Evolutionary conservation across 768 basidiomycete genomes (phyloP), one percentile per base, ranked within the genome.

Genomic region (Artomyces pyxidatus): DNA sequence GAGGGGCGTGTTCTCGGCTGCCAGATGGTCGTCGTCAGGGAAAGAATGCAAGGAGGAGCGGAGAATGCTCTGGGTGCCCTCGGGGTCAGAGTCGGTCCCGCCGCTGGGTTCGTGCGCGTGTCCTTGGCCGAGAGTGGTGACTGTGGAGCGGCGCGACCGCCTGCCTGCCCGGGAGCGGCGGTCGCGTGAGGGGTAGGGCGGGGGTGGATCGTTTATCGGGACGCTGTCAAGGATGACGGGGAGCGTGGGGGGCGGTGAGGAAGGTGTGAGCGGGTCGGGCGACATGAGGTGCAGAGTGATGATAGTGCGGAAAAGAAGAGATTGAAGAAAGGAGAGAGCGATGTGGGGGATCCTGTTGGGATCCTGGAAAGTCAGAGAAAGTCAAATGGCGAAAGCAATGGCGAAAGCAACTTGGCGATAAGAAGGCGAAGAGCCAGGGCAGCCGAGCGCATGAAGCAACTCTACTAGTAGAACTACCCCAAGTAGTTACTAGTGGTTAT

Each of bases 171-270:
- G 65, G 6, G 64, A 48, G 30, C 76, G 74, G 19, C 78, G 69
- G 50, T 72, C 59, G 17, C 63, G 66, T 1, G 72, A 69, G 17
- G 83, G 84, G 62, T 87, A 87, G 2, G 85, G 85, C 0, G 85
- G 85, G 9, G 85, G 85, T 3, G 85, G 85, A 55, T 87, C 84
- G 9, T 64, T 49, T 5, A 62, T 58, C 2, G 52, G 37, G 11
- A 47, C 53, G 16, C 50, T 54, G 10, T 48, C 52, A 10, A 59
- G 43, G 4, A 61, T 49, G 8, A 59, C 28, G n/a, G 17, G 19
- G 14, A 30, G 25, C n/a, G 27, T 14, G 19, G 45, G 32, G 11
- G 45, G 30, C 19, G 43, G 27, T 23, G 35, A 46, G 30, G 21
- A 22, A 16, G 45, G 19, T 23, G 9, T 19, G 22, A 37, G 12